Percentiles rank a stretch among this genome's conserved stretches.
Conservation (phyloP, 495 filamentous ascomycete species). For the Hypoxylon subgilvum region DNA sequence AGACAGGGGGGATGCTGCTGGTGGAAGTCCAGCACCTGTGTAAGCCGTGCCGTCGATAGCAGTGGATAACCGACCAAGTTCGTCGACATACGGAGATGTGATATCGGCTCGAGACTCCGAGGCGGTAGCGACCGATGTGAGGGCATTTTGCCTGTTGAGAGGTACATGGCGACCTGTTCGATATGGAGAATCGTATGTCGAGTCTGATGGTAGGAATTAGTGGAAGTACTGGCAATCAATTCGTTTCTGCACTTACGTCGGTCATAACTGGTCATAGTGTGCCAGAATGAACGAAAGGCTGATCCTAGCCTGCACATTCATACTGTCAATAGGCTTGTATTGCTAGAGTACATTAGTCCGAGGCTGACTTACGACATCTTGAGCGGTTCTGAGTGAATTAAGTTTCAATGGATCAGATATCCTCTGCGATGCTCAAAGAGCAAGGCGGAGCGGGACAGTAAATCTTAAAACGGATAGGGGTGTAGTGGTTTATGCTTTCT, state of each 20-base stretch:
- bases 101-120: slow-evolving; percentile 79
- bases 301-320: slow-evolving; percentile 50
- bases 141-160: slow-evolving; percentile 69
- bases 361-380: slow-evolving; percentile 38
- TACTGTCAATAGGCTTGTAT: slow-evolving; percentile 3
- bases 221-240: neutral
- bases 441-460: slow-evolving; percentile 3
- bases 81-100: slow-evolving; percentile 74
- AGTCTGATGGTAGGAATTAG: slow-evolving; percentile 66
- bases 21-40: slow-evolving; percentile 46
- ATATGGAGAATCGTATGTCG: slow-evolving; percentile 84
- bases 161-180: slow-evolving; percentile 81
- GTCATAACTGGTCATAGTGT: slow-evolving; percentile 84
- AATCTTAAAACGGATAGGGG: neutral
- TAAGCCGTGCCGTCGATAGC: slow-evolving; percentile 56
- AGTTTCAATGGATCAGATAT: neutral
- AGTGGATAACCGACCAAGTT: slow-evolving; percentile 61
- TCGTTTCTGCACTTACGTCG: slow-evolving; percentile 53
- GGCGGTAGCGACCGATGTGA: slow-evolving; percentile 80
- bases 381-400: neutral
- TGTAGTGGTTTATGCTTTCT: slow-evolving; percentile 3
- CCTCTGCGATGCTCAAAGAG: slow-evolving; percentile 4
- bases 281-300: slow-evolving; percentile 85
- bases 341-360: neutral
- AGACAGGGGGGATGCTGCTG: slow-evolving; percentile 65